Evolutionary conservation across 2,329 filamentous ascomycete species (phyloP).

Genomic region (Paraphoma chrysanthemicola): DNA sequence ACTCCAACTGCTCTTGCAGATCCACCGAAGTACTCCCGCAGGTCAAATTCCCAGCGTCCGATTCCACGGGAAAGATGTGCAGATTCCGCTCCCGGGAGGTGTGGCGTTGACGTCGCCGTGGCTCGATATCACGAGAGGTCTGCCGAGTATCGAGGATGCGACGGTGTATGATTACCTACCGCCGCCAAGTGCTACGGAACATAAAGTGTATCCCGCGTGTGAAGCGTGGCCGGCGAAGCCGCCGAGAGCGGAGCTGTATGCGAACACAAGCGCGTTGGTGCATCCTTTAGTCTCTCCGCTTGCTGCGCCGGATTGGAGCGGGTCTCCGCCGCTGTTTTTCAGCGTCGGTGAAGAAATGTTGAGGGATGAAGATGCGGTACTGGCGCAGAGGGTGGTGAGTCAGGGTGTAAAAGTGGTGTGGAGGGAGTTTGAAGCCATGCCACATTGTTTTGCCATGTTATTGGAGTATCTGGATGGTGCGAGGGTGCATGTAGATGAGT

Average conservation of each 20-base stretch:
- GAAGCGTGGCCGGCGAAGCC: constrained; percentile 55
- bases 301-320: constrained; percentile 65
- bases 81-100: constrained; percentile 72
- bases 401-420: constrained; percentile 69
- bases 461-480: constrained; percentile 43
- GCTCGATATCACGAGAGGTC: constrained; percentile 72
- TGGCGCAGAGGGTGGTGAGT: constrained; percentile 63
- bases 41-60: constrained; percentile 55
- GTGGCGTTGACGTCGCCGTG: constrained; percentile 70
- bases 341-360: constrained; percentile 75
- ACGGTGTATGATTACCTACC: constrained; percentile 69
- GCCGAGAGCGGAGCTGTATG: constrained; percentile 57
- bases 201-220: constrained; percentile 56
- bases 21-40: constrained; percentile 55
- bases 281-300: constrained; percentile 75
- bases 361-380: constrained; percentile 68
- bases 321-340: constrained; percentile 71
- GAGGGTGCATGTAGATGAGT: constrained; percentile 46
- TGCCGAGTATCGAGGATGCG: constrained; percentile 62
- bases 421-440: constrained; percentile 81
- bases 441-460: constrained; percentile 68
- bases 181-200: constrained; percentile 48
- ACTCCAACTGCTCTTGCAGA: constrained; percentile 71
- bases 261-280: constrained; percentile 49
- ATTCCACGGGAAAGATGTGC: constrained; percentile 67